Evolutionary conservation across 2,329 filamentous ascomycete genomes (phyloP).

Genomic region (Venturia carpophila): DNA sequence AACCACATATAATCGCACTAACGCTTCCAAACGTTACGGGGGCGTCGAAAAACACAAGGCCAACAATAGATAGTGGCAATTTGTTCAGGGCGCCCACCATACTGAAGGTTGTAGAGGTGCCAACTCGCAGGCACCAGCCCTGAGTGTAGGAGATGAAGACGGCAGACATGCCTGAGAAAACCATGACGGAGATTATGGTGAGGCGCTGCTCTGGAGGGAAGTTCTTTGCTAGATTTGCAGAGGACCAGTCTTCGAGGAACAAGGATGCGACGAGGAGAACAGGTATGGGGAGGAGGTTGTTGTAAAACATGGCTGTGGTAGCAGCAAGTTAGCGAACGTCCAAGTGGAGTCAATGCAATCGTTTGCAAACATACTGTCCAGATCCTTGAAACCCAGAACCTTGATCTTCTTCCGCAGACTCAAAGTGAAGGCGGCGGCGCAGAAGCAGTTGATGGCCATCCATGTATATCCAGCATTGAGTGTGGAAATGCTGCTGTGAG

Average conservation of each 20-base stretch:
- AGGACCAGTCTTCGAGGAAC: constrained; percentile 85
- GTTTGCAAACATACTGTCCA: constrained; percentile 74
- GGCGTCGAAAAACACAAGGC: constrained; percentile 89
- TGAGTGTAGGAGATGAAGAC: constrained; percentile 99
- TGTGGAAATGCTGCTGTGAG: constrained; percentile 71
- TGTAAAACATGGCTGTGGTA: constrained; percentile 93
- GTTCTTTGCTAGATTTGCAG: constrained; percentile 72
- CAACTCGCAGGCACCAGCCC: constrained; percentile 96
- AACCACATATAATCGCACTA: constrained; percentile 83
- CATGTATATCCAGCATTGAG: constrained; percentile 92
- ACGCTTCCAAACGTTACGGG: constrained; percentile 88
- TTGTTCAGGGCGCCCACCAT: constrained; percentile 99
- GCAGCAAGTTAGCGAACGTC: neutral
- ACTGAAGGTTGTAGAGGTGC: constrained; percentile 93
- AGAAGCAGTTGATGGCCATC: constrained; percentile 97
- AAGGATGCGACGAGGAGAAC: constrained; percentile 77
- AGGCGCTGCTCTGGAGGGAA: constrained; percentile 76
- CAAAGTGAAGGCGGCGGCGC: constrained; percentile 80
- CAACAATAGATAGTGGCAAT: constrained; percentile 86
- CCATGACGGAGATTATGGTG: constrained; percentile 74
- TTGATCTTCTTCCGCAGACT: constrained; percentile 98
- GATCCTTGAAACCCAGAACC: constrained; percentile 99
- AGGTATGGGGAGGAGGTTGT: constrained; percentile 94
- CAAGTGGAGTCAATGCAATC: neutral
- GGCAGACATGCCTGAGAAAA: constrained; percentile 84